These are phyloP conservation scores for Porphyra umbilicalis DNA, from an alignment of 31 red algal species.

Conservation along the genomic window DNA sequence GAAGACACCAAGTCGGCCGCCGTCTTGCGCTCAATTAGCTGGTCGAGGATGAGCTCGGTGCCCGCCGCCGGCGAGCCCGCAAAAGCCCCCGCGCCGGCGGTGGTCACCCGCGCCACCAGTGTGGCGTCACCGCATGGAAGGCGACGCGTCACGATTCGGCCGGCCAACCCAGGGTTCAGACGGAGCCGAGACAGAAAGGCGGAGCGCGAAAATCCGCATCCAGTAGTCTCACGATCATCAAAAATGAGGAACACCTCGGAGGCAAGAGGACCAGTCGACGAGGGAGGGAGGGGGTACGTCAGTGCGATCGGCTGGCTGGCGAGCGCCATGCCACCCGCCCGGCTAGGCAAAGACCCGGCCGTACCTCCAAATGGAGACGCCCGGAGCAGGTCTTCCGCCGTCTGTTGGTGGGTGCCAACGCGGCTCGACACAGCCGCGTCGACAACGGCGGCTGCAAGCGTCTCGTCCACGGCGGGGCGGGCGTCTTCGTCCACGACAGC, in stretches of 20 bases:
- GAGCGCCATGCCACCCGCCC: too few species aligned
- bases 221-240: not conserved
- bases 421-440: too few species aligned
- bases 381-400: too few species aligned
- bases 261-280: too few species aligned
- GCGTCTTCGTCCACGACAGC: too few species aligned
- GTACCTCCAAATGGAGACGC: too few species aligned
- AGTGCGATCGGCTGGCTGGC: too few species aligned
- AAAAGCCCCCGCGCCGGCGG: not conserved
- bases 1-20: conserved; percentile 41
- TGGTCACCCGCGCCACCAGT: conserved; percentile 29
- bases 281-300: too few species aligned
- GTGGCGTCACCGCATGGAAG: conserved; percentile 23
- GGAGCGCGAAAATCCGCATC: not conserved
- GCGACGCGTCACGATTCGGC: not conserved
- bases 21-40: conserved; percentile 73
- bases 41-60: conserved; percentile 54
- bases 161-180: not conserved
- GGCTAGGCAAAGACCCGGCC: too few species aligned
- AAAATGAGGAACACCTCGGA: not conserved
- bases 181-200: not conserved
- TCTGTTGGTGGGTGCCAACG: too few species aligned
- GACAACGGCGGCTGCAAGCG: too few species aligned
- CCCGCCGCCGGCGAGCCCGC: conserved; percentile 3
- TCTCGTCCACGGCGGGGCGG: too few species aligned